These are phyloP conservation scores for Stellera chamaejasme DNA, from an alignment of 345 rosid species.

Conservation along the genomic window DNA sequence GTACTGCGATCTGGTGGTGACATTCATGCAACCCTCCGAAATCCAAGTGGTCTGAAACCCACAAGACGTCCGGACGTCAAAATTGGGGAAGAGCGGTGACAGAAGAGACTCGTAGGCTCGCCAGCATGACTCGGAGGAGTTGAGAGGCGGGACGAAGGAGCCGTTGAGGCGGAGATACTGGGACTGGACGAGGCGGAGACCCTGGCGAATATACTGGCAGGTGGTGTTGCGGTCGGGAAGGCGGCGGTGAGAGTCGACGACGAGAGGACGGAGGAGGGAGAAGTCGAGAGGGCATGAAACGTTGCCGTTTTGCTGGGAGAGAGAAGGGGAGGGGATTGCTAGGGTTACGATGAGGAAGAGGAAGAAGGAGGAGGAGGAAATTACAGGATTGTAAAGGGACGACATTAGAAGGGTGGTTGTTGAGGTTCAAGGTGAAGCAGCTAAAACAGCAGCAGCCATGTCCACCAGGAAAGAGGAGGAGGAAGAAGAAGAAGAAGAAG, in stretches of 20 bases:
- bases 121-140: slow-evolving; percentile 71
- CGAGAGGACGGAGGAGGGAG: slow-evolving; percentile 29
- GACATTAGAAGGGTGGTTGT: slow-evolving; percentile 21
- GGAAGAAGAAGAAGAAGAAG: background rate
- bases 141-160: slow-evolving; percentile 51
- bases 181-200: slow-evolving; percentile 70
- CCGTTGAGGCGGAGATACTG: slow-evolving; percentile 43
- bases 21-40: slow-evolving; percentile 66
- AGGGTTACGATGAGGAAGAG: slow-evolving; percentile 14
- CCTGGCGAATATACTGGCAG: slow-evolving; percentile 58
- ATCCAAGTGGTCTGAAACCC: slow-evolving; percentile 75
- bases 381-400: slow-evolving; percentile 6
- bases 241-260: slow-evolving; percentile 11
- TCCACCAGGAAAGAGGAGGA: background rate
- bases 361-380: too few relatives aligned
- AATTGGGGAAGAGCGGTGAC: slow-evolving; percentile 23
- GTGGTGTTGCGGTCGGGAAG: slow-evolving; percentile 10
- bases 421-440: too few relatives aligned
- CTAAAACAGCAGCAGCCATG: too few relatives aligned
- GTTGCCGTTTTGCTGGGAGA: slow-evolving; percentile 22
- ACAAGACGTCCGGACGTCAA: slow-evolving; percentile 49
- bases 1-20: slow-evolving; percentile 52
- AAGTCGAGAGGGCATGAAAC: slow-evolving; percentile 70
- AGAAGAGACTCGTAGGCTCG: slow-evolving; percentile 33
- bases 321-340: slow-evolving; percentile 6